Conservation (phyloP, 108 stramenopile species). For the Craspedostauros australis region DNA sequence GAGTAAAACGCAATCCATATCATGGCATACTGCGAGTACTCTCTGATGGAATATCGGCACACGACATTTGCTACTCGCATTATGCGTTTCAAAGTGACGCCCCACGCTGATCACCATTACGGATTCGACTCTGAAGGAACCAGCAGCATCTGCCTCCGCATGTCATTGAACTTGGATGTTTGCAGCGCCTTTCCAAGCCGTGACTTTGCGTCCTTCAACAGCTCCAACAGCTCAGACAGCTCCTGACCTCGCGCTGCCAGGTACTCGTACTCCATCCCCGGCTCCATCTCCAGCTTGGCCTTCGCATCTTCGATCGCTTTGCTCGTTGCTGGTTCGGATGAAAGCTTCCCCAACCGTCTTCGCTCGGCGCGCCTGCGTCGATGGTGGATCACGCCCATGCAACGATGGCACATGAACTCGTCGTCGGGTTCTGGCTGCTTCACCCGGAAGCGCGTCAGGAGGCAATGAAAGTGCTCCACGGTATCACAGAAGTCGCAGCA, state of each 20-base stretch:
- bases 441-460: conserved; percentile 37
- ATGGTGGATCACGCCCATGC: conserved; percentile 33
- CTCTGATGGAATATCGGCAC: too few relatives aligned
- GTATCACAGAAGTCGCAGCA: conserved; percentile 69
- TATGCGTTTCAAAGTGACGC: too few relatives aligned
- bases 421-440: conserved; percentile 71
- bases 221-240: conserved; percentile 61
- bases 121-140: conserved; percentile 4
- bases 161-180: conserved; percentile 48
- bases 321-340: conserved; percentile 27
- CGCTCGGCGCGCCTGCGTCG: conserved; percentile 65
- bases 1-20: too few relatives aligned
- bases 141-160: conserved; percentile 29
- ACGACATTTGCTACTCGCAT: too few relatives aligned
- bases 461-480: conserved; percentile 54
- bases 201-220: conserved; percentile 63
- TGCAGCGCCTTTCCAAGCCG: conserved; percentile 46
- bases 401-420: conserved; percentile 70
- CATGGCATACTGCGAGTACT: too few relatives aligned
- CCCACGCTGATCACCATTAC: not conserved
- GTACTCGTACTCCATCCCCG: conserved; percentile 61
- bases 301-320: conserved; percentile 6
- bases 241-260: conserved; percentile 57
- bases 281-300: conserved; percentile 22
- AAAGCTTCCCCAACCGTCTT: conserved; percentile 51